These are phyloP conservation scores for Calonectria naviculata DNA, from an alignment of 2,329 filamentous ascomycete species.

Conservation along the genomic window DNA sequence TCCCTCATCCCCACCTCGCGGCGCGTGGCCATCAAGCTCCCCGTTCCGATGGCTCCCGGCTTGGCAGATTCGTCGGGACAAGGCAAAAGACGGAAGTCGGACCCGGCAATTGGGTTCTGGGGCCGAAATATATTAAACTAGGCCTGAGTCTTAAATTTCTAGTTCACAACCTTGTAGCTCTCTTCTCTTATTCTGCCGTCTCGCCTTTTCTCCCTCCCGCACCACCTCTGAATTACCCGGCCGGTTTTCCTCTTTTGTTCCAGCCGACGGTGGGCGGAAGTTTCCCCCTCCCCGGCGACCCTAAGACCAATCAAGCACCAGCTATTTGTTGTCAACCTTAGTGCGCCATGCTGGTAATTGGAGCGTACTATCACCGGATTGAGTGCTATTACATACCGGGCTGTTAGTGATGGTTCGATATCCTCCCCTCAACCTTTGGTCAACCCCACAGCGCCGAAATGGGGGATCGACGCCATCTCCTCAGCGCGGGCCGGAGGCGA, in stretches of 20 bases:
- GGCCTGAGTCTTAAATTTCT: not conserved
- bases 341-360: not conserved
- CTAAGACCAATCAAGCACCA: not conserved
- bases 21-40: not conserved
- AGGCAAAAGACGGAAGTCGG: not conserved
- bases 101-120: conserved; percentile 1
- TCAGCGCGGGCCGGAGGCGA: not conserved
- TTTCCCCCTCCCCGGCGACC: not conserved
- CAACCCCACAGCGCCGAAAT: not conserved
- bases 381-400: conserved; percentile 13
- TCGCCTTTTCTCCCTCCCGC: not conserved
- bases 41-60: conserved; percentile 36
- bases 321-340: not conserved
- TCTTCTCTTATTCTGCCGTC: not conserved
- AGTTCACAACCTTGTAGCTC: not conserved
- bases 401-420: conserved; percentile 19
- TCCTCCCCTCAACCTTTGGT: not conserved
- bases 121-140: conserved; percentile 4
- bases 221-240: not conserved
- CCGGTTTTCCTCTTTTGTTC: not conserved
- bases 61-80: not conserved
- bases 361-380: conserved; percentile 21
- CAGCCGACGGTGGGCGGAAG: not conserved
- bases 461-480: not conserved
- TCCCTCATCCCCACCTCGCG: not conserved